These are phyloP conservation scores for Wilhelminamyces savonicus DNA, from an alignment of 805 yeast species.

Conservation along the genomic window DNA sequence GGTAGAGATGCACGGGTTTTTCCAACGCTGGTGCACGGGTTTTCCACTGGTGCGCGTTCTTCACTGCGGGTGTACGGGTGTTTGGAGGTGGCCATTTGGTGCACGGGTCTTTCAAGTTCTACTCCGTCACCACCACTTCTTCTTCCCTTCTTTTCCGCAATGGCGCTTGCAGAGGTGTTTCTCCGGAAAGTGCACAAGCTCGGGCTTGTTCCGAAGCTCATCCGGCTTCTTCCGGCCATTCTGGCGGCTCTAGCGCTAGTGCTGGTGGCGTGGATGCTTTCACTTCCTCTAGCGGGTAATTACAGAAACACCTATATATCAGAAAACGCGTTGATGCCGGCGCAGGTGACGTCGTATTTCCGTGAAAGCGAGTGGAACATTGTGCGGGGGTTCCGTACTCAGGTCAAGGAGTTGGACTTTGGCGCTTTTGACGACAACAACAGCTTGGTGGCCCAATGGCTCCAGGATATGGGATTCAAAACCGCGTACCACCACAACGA, in stretches of 20 bases:
- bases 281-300: constrained; percentile 76
- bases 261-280: constrained; percentile 40
- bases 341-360: constrained; percentile 87
- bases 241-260: constrained; percentile 29
- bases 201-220: constrained; percentile 31
- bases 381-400: constrained; percentile 75
- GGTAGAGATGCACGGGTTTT: too few species aligned
- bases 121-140: too few species aligned
- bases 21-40: too few species aligned
- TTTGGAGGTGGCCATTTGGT: too few species aligned
- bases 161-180: constrained; percentile 41
- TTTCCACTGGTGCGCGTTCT: too few species aligned
- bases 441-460: constrained; percentile 47
- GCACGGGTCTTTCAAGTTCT: too few species aligned
- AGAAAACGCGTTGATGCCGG: constrained; percentile 96
- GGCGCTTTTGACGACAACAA: constrained; percentile 33
- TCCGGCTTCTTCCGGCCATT: constrained; percentile 25
- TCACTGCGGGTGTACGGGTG: too few species aligned
- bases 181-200: constrained; percentile 33
- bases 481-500: constrained; percentile 35
- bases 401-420: constrained; percentile 36
- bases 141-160: too few species aligned
- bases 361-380: constrained; percentile 94
- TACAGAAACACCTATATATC: constrained; percentile 79
- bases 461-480: constrained; percentile 67